phyloP scores from a whole-genome alignment of 1,284 basidiomycete genomes.

The Ustilago sp. region DNA sequence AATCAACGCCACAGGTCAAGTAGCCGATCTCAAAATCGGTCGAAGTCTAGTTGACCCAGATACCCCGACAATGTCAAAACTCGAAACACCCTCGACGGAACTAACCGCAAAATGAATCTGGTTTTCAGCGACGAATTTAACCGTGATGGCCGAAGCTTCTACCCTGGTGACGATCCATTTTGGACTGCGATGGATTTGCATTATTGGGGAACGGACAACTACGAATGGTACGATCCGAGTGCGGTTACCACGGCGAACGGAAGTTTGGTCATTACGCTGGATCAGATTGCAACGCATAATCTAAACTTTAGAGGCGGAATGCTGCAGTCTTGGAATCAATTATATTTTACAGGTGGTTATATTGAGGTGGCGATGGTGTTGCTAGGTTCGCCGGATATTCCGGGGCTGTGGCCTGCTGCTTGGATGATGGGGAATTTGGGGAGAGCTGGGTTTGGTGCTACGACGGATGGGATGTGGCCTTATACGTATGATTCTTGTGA shows the following conservation, averaged over 20 bases:
- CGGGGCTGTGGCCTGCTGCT: conserved; percentile 62
- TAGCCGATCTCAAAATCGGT: conserved; percentile 38
- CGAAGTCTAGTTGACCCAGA: conserved; percentile 57
- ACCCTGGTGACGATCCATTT: conserved; percentile 69
- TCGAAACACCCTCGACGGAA: conserved; percentile 35
- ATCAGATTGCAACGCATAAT: conserved; percentile 69
- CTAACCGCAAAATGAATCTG: conserved; percentile 46
- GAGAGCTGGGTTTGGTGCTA: conserved; percentile 82
- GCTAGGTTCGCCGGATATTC: conserved; percentile 51
- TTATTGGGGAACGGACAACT: conserved; percentile 59
- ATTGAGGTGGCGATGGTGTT: conserved; percentile 66
- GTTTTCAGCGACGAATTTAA: conserved; percentile 68
- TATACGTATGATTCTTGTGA: conserved; percentile 71
- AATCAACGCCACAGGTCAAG: conserved; percentile 47
- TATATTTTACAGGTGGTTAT: conserved; percentile 68
- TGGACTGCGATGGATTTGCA: conserved; percentile 64
- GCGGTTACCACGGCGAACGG: conserved; percentile 60
- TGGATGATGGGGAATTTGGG: conserved; percentile 74
- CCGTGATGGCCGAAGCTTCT: conserved; percentile 58
- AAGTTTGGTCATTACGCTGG: conserved; percentile 52
- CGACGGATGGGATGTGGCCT: conserved; percentile 72
- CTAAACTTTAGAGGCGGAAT: conserved; percentile 64
- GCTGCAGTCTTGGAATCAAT: conserved; percentile 67
- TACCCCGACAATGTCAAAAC: conserved; percentile 42
- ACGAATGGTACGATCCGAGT: conserved; percentile 65